These are phyloP conservation scores for Aspergillus sp. DNA, from an alignment of 2,329 filamentous ascomycete genomes.

Conservation along the genomic window DNA sequence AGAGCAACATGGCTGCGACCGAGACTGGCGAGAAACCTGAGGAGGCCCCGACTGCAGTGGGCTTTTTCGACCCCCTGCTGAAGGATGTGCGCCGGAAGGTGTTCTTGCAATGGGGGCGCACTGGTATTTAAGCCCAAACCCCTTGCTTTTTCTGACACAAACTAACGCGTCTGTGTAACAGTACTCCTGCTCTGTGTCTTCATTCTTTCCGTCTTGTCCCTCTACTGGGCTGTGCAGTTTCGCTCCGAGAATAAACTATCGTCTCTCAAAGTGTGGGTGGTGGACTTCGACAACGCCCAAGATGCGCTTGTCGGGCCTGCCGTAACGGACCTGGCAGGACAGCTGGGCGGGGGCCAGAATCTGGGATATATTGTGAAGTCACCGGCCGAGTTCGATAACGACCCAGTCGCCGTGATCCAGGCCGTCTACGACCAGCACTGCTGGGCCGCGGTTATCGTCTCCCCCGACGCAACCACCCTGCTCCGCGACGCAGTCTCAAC, in stretches of 20 bases:
- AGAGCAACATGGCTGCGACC: not conserved
- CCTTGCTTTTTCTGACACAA: not conserved
- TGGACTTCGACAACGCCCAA: conserved; percentile 61
- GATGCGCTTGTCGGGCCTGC: conserved; percentile 57
- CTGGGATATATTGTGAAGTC: conserved; percentile 53
- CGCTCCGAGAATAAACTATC: conserved; percentile 50
- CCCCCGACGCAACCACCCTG: conserved; percentile 60
- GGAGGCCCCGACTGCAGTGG: conserved; percentile 15
- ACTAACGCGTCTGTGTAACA: not conserved
- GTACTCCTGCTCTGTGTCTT: conserved; percentile 52
- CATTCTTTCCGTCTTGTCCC: conserved; percentile 56
- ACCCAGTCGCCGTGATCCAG: conserved; percentile 57
- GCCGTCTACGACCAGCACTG: conserved; percentile 59
- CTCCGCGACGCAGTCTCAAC: conserved; percentile 55
- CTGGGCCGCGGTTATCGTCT: conserved; percentile 63
- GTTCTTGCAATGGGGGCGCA: conserved; percentile 25
- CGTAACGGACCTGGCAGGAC: conserved; percentile 45
- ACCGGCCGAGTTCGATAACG: conserved; percentile 54
- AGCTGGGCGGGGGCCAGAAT: not conserved
- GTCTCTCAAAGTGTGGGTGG: conserved; percentile 56
- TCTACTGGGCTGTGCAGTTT: conserved; percentile 63
- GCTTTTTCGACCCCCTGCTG: conserved; percentile 30
- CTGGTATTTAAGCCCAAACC: conserved; percentile 13
- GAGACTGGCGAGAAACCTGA: conserved; percentile 12
- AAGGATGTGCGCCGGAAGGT: conserved; percentile 21